Conservation (phyloP, 805 yeast species). For the Saccharomycopsis oosterbeekiorum region DNA sequence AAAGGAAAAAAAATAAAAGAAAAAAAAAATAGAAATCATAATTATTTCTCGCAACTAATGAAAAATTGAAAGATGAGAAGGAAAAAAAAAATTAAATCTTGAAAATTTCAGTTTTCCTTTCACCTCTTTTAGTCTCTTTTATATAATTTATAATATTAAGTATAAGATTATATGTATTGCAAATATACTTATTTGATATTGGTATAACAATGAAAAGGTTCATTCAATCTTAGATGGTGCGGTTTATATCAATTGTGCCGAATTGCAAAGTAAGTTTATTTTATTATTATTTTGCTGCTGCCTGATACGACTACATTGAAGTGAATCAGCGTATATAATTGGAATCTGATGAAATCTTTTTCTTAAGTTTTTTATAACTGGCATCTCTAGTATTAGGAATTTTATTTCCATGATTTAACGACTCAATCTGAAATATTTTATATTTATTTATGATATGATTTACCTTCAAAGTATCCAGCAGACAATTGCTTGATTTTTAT, state of each 20-base stretch:
- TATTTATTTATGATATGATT: not conserved
- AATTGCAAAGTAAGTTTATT: not conserved
- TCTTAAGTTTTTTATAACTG: slow-evolving; percentile 15
- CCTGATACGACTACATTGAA: not conserved
- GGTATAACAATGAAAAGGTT: not conserved
- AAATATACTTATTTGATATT: too few species aligned
- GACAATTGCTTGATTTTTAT: not conserved
- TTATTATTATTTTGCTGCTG: not conserved
- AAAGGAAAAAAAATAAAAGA: not conserved
- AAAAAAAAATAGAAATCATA: too few species aligned
- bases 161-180: not conserved
- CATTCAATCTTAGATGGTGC: not conserved
- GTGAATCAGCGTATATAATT: not conserved
- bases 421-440: slow-evolving; percentile 9
- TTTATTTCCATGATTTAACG: slow-evolving; percentile 18
- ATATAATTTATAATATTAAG: too few species aligned
- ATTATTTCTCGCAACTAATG: not conserved
- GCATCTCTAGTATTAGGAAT: slow-evolving; percentile 20
- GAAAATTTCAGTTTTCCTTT: not conserved
- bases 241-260: not conserved
- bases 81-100: not conserved
- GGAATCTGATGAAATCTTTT: slow-evolving; percentile 16
- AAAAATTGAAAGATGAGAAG: not conserved
- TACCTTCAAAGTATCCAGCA: not conserved
- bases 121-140: not conserved